Evolutionary conservation across 768 basidiomycete genomes (phyloP), one percentile per base, ranked within the genome.

Genomic region (Mycena galericulata): DNA sequence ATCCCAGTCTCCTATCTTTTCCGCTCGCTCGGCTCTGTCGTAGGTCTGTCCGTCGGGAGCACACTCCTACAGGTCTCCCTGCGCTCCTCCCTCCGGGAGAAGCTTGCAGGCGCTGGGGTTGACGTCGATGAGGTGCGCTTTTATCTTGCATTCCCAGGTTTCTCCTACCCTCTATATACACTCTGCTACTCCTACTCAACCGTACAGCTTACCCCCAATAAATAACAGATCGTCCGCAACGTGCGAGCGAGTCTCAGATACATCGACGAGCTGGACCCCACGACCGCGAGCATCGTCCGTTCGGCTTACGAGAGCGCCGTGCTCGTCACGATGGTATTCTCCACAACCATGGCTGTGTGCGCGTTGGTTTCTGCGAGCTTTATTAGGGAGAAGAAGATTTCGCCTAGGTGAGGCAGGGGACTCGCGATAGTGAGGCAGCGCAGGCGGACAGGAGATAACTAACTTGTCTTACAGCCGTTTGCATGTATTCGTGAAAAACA

Each of bases 1-100:
- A n/a, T 22, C 9, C 9, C 71, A 89, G 89, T 88, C 1, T 89
- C 88, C 0, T 90, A 90, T 74, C 87, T 91, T 38, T 90, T 90
- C 81, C 87, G 89, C 41, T 89, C 89, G 3, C 74, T 90, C 15
- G 89, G 89, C 2, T 84, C 84, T 2, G 88, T 90, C 10, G 77
- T 90, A 26, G 87, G 88, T 2, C 72, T 90, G 1, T 88, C 89
- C 0, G 75, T 88, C 0, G 86, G 86, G 5, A 89, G 87, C 58
- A 86, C 89, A 0, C 72, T 90, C n/a, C 78, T 88, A 0, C 89
- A 90, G 74, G 78, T 81, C 43, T 82, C 81, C 1, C 79, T 91
- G 17, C 82, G 88, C 1, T 78, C 74, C 15, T 76, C 79, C 18
- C 81, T 90, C 9, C 82, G 77, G 22, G 68, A 69, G 29, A 81